Conservation (phyloP, 2,329 filamentous ascomycete species). For the Sclerotinia sclerotiorum region DNA sequence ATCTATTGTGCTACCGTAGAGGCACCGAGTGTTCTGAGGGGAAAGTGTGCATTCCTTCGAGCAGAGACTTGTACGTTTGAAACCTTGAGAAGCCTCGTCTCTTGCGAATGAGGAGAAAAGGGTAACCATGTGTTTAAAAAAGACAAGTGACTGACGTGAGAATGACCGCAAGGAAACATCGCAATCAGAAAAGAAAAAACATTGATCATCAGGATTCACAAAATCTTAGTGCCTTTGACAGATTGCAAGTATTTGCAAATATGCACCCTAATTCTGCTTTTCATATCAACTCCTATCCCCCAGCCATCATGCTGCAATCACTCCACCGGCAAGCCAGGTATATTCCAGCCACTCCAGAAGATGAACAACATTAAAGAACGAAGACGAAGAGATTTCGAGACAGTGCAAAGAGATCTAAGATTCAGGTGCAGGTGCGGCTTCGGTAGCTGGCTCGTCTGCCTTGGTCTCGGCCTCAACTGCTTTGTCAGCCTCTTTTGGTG, state of each 20-base stretch:
- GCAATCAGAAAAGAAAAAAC: constrained; percentile 41
- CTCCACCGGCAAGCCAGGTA: constrained; percentile 39
- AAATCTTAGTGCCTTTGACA: constrained; percentile 41
- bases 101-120: constrained; percentile 32
- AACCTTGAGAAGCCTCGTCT: constrained; percentile 33
- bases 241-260: constrained; percentile 38
- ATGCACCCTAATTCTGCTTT: constrained; percentile 40
- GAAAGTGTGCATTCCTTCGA: constrained; percentile 37
- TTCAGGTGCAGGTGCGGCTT: constrained; percentile 48
- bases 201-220: constrained; percentile 42
- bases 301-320: constrained; percentile 39
- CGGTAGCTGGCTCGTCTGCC: constrained; percentile 37
- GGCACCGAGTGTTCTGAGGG: constrained; percentile 32
- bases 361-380: constrained; percentile 43
- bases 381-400: constrained; percentile 43
- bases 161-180: constrained; percentile 30
- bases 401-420: constrained; percentile 49
- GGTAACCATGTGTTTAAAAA: constrained; percentile 26
- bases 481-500: constrained; percentile 62
- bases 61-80: constrained; percentile 38
- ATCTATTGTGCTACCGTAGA: constrained; percentile 37
- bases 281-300: constrained; percentile 42
- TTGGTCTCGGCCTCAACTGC: constrained; percentile 51
- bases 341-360: constrained; percentile 39
- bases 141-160: constrained; percentile 22